Percentiles rank a stretch among this genome's conserved stretches.
These are phyloP conservation scores for Globisporangium mamillatum DNA, from an alignment of 352 stramenopile species.

Conservation along the genomic window DNA sequence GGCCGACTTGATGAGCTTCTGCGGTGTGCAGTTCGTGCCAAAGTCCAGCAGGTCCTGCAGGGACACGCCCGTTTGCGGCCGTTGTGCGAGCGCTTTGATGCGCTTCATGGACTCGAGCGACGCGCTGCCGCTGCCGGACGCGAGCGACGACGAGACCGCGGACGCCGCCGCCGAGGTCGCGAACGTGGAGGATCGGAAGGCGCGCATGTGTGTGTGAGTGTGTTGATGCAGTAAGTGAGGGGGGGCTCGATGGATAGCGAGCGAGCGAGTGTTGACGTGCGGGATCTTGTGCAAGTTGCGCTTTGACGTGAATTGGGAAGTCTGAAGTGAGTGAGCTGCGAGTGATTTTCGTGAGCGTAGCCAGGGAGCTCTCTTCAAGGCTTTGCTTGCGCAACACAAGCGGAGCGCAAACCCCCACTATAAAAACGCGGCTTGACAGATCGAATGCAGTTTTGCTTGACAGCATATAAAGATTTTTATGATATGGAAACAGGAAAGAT, in stretches of 20 bases:
- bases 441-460: too few relatives aligned
- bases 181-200: conserved; percentile 17
- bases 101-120: conserved; percentile 32
- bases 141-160: conserved; percentile 1
- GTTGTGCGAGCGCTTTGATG: conserved; percentile 65
- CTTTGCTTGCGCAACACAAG: conserved; percentile 7
- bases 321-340: neutral
- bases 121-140: neutral
- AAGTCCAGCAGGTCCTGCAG: conserved; percentile 89
- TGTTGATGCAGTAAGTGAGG: neutral
- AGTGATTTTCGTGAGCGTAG: neutral
- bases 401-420: neutral
- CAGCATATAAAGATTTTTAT: too few relatives aligned
- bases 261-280: neutral
- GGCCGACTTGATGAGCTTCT: conserved; percentile 90
- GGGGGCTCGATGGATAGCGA: too few relatives aligned
- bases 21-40: conserved; percentile 69
- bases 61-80: conserved; percentile 84
- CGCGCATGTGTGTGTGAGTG: conserved; percentile 10
- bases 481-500: too few relatives aligned
- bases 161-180: conserved; percentile 12
- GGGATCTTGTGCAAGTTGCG: conserved; percentile 8
- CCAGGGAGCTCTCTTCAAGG: neutral
- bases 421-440: neutral
- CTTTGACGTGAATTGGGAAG: conserved; percentile 4